Conservation (phyloP, 305 asterid species). For the Fraxinus nigra region DNA sequence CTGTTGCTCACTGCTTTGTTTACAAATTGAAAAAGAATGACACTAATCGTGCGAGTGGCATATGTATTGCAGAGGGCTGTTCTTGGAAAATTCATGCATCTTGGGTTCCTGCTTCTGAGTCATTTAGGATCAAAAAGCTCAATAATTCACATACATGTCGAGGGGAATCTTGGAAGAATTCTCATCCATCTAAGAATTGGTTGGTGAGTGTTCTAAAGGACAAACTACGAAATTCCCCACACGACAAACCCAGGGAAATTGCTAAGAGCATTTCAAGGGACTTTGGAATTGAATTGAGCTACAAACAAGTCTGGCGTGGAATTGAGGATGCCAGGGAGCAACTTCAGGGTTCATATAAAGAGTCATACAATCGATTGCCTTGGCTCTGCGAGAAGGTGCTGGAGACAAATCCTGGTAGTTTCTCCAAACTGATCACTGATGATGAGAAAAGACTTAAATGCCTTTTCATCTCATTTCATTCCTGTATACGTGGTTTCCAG, state of each 20-base stretch:
- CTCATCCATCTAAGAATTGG: conserved; percentile 77
- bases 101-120: conserved; percentile 61
- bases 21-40: conserved; percentile 77
- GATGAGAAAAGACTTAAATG: conserved; percentile 62
- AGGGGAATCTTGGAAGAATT: conserved; percentile 74
- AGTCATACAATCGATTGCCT: conserved; percentile 75
- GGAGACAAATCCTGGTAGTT: conserved; percentile 76
- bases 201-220: conserved; percentile 74
- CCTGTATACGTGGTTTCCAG: conserved; percentile 59
- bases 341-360: conserved; percentile 76
- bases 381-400: conserved; percentile 60
- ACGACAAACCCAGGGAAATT: conserved; percentile 71
- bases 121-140: conserved; percentile 69
- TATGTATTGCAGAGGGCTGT: conserved; percentile 76
- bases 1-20: conserved; percentile 76
- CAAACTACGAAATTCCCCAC: conserved; percentile 70
- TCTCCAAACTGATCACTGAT: conserved; percentile 48
- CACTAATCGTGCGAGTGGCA: conserved; percentile 67
- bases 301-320: conserved; percentile 79
- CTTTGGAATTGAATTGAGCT: conserved; percentile 68
- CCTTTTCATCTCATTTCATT: conserved; percentile 57
- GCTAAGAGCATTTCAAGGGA: conserved; percentile 68
- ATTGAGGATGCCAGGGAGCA: conserved; percentile 81
- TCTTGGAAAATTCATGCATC: conserved; percentile 87
- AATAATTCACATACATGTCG: conserved; percentile 65